These are phyloP conservation scores for Aspergillus cejpii DNA, from an alignment of 2,329 filamentous ascomycete genomes.

Conservation along the genomic window DNA sequence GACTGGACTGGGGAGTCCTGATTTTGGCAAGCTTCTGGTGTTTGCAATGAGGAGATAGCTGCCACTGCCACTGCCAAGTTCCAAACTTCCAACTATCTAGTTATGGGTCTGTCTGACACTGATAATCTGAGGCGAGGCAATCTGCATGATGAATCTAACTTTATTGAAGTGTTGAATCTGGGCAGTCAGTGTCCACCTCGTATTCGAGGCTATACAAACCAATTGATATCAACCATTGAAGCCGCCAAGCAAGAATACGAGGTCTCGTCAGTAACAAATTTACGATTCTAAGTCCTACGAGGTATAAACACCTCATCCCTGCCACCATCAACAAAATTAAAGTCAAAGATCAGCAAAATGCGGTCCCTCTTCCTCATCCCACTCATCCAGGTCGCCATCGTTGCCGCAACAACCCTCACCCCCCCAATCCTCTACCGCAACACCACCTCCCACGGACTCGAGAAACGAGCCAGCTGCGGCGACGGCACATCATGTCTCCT, in stretches of 20 bases:
- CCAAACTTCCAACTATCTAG: too few relatives aligned
- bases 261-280: too few relatives aligned
- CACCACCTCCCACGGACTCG: neutral
- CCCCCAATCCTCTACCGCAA: neutral
- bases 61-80: too few relatives aligned
- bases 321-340: neutral
- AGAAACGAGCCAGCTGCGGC: slow-evolving; percentile 5
- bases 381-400: neutral
- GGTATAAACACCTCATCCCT: neutral
- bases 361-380: neutral
- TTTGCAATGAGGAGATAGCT: neutral
- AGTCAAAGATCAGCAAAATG: too few relatives aligned
- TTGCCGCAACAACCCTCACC: neutral
- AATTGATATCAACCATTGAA: neutral
- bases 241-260: neutral
- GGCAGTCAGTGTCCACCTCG: neutral
- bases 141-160: too few relatives aligned
- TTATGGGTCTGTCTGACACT: too few relatives aligned
- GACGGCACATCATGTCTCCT: slow-evolving; percentile 5
- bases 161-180: too few relatives aligned
- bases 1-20: slow-evolving; percentile 39
- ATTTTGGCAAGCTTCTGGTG: slow-evolving; percentile 23
- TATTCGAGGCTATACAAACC: neutral
- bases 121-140: too few relatives aligned
- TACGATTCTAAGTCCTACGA: neutral